Conservation (phyloP, 2,329 filamentous ascomycete species). For the Bipolaris gigantea region DNA sequence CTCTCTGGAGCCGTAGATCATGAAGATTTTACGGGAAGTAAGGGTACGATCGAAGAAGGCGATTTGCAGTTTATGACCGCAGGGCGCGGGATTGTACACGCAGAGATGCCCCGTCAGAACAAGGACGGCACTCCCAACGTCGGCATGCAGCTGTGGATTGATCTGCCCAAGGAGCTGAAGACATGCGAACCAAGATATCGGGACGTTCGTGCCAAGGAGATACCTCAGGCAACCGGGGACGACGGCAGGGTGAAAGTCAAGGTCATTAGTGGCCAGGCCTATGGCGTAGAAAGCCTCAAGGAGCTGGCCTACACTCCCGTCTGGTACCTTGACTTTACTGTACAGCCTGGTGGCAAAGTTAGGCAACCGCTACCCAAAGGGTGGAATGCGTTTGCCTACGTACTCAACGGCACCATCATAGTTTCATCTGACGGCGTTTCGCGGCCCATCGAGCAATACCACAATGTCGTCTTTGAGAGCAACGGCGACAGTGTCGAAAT, state of each 20-base stretch:
- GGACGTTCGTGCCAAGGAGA: conserved; percentile 76
- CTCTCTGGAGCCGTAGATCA: conserved; percentile 85
- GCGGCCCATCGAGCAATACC: conserved; percentile 64
- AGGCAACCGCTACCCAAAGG: conserved; percentile 73
- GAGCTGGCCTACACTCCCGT: conserved; percentile 95
- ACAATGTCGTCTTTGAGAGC: conserved; percentile 87
- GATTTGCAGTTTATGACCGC: conserved; percentile 99
- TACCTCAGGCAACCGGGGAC: conserved; percentile 73
- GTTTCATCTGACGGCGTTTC: conserved; percentile 51
- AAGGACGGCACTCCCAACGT: conserved; percentile 75
- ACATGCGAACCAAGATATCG: conserved; percentile 89
- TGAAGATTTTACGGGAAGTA: conserved; percentile 86
- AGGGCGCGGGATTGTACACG: conserved; percentile 87
- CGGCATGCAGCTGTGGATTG: conserved; percentile 94
- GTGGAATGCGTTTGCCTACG: conserved; percentile 92
- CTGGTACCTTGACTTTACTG: conserved; percentile 86
- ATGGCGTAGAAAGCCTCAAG: conserved; percentile 82
- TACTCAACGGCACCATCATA: conserved; percentile 70
- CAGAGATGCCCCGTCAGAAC: conserved; percentile 88
- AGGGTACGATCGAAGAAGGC: conserved; percentile 80
- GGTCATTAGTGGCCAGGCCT: conserved; percentile 83
- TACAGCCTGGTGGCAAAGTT: conserved; percentile 77
- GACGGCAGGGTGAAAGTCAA: conserved; percentile 77
- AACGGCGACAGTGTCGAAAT: conserved; percentile 75
- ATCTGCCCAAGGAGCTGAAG: conserved; percentile 81